phyloP scores from a whole-genome alignment of 176 grass and related monocot species.

The Oryza rufipogon region DNA sequence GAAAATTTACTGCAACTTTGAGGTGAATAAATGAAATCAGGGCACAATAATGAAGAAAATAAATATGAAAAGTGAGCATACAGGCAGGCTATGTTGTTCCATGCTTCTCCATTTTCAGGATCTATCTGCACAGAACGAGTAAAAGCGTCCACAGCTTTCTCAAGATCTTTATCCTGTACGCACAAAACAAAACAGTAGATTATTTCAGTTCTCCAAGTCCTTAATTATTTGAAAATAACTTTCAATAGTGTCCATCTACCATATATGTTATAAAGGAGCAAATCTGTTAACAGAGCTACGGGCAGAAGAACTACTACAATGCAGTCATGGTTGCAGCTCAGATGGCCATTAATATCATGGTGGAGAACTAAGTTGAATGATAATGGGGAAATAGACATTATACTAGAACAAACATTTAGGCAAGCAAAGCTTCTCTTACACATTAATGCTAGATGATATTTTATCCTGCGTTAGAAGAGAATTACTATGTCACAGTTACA shows the following conservation, averaged over 20 bases:
- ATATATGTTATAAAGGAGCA: not conserved
- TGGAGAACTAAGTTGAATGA: not conserved
- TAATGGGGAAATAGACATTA: not conserved
- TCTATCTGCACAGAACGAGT: constrained; percentile 92
- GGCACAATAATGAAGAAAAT: constrained; percentile 19
- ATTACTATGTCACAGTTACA: not conserved
- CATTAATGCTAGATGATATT: not conserved
- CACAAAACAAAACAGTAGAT: constrained; percentile 35
- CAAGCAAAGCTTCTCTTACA: not conserved
- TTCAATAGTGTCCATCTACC: not conserved
- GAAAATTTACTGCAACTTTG: not conserved
- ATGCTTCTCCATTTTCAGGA: constrained; percentile 99
- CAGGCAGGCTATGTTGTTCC: constrained; percentile 98
- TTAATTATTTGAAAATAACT: not conserved
- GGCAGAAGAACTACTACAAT: constrained; percentile 5
- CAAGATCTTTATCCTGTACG: constrained; percentile 78
- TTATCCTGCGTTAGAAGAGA: not conserved
- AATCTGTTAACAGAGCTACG: not conserved
- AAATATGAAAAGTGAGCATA: constrained; percentile 40
- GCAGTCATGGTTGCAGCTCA: not conserved
- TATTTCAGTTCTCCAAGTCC: constrained; percentile 5
- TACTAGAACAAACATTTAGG: not conserved
- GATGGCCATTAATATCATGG: not conserved
- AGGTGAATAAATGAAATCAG: constrained; percentile 11
- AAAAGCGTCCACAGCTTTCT: constrained; percentile 95